Base-by-base conservation (phyloP, 2,329 filamentous ascomycete genomes). In the Triangularia setosa region DNA sequence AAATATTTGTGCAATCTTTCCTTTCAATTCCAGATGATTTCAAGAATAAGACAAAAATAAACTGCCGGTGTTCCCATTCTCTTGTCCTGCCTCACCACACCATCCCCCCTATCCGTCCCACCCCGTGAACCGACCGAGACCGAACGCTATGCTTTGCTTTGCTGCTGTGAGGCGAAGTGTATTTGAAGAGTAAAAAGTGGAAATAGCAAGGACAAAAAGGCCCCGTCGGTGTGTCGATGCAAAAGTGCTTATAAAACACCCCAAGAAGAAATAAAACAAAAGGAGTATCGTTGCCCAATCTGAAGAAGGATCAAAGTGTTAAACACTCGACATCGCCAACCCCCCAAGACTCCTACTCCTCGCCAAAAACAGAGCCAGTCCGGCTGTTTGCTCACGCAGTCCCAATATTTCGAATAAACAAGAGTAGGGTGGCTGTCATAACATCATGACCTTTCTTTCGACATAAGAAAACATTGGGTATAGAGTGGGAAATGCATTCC, bases 151-250 rank as follows among this genome's bases (percentile, higher is more conserved):
- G 71, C 68, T 68, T 64, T 68, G 58, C n/a, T 67, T 56, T 60
- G 64, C 55, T 71, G 71, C 71, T 71, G 69, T 71, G 71, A 72
- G 70, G 71, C 70, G 63, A 71, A 70, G 60, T 71, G 68, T 72
- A 72, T 71, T 69, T 66, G 65, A 59, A 48, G 60, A 55, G 60
- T 40, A 61, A 63, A 65, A 59, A 54, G 56, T 62, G 35, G 62
- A 64, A 64, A 62, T 52, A 58, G 52, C 35, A 60, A 54, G 61
- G 61, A 53, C 61, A 65, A 53, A 66, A 53, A 48, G 62, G 60
- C 63, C 57, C 56, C 53, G 27, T 21, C 58, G 16, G 27, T 56
- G 60, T 58, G 60, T 55, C 30, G 57, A 68, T 69, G 66, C 68
- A 65, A 61, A 24, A 16, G 35, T 55, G 58, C 55, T 21, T 48